These are phyloP conservation scores for Neurospora tetrasperma DNA, from an alignment of 495 filamentous ascomycete species.

Conservation along the genomic window DNA sequence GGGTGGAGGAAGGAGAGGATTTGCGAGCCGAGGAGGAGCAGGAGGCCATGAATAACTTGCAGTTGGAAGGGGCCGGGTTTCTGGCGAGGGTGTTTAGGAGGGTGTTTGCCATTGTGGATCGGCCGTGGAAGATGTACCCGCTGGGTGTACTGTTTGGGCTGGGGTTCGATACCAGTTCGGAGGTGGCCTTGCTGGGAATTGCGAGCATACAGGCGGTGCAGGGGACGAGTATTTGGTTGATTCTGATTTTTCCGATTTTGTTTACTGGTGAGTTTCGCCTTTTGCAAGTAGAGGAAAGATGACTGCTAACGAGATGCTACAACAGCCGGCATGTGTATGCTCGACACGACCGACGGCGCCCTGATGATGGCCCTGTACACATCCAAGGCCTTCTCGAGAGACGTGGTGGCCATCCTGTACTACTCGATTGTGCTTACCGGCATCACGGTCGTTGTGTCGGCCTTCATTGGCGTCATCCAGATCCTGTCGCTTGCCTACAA, in stretches of 20 bases:
- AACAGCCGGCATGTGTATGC: conserved; percentile 75
- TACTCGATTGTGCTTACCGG: conserved; percentile 85
- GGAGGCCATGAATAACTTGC: conserved; percentile 48
- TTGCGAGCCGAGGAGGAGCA: conserved; percentile 9
- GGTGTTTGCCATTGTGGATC: conserved; percentile 75
- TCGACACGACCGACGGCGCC: conserved; percentile 85
- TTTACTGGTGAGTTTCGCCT: conserved; percentile 58
- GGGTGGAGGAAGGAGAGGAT: conserved; percentile 9
- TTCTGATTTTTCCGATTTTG: conserved; percentile 81
- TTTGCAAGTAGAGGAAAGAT: background rate
- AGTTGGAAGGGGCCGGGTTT: conserved; percentile 68
- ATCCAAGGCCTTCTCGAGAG: conserved; percentile 58
- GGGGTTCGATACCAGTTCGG: conserved; percentile 92
- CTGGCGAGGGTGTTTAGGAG: conserved; percentile 60
- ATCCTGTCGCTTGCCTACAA: conserved; percentile 65
- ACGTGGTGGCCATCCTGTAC: conserved; percentile 80
- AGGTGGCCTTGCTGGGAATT: conserved; percentile 87
- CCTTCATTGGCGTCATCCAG: conserved; percentile 79
- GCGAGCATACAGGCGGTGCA: conserved; percentile 73
- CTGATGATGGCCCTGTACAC: conserved; percentile 94
- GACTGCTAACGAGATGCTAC: conserved; percentile 4
- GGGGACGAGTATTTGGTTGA: conserved; percentile 88
- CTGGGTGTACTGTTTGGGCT: conserved; percentile 84
- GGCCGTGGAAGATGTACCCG: conserved; percentile 97
- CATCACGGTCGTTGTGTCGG: conserved; percentile 79